A percentile compares a stretch with the other conserved stretches of the same genome.
phyloP scores from a whole-genome alignment of 2,329 filamentous ascomycete genomes.

The Trematosphaeria pertusa region DNA sequence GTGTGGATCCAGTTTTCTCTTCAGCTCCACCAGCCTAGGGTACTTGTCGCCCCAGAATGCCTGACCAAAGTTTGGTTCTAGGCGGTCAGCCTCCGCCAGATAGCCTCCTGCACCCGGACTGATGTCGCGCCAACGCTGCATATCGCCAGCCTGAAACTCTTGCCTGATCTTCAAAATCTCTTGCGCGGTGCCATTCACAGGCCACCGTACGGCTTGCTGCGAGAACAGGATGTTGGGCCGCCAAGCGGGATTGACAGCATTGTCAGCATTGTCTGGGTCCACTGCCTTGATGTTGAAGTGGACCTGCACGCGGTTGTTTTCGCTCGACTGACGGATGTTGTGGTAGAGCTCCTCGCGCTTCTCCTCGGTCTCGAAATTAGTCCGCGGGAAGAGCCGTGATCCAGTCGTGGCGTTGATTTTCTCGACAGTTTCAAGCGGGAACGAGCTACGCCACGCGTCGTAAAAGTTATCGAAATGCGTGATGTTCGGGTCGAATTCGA shows the following conservation, averaged over 20 bases:
- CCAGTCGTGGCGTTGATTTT: constrained; percentile 43
- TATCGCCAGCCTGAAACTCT: constrained; percentile 35
- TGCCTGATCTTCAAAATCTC: constrained; percentile 33
- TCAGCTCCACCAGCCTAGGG: constrained; percentile 34
- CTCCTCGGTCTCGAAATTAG: constrained; percentile 40
- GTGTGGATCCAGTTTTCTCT: constrained; percentile 42
- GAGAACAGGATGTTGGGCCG: constrained; percentile 32
- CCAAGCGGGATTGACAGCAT: constrained; percentile 42
- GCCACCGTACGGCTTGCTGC: constrained; percentile 44
- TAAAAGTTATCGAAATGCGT: constrained; percentile 42
- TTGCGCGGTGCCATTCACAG: constrained; percentile 33
- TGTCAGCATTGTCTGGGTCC: constrained; percentile 36
- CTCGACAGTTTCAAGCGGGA: constrained; percentile 42
- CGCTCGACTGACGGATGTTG: constrained; percentile 38
- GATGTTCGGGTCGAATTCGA: constrained; percentile 43
- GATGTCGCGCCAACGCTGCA: constrained; percentile 43
- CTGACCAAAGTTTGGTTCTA: constrained; percentile 42
- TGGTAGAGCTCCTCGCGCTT: constrained; percentile 41
- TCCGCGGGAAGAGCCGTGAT: constrained; percentile 42
- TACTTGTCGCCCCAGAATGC: constrained; percentile 44
- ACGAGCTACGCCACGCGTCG: constrained; percentile 42
- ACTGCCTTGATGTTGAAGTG: constrained; percentile 46
- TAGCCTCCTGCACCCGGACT: constrained; percentile 38
- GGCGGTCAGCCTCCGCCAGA: constrained; percentile 40
- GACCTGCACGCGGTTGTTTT: constrained; percentile 43